Evolutionary conservation across 805 yeast genomes (phyloP), one percentile per base, ranked within the genome.

Genomic region (Cyberlindnera saturnus): DNA sequence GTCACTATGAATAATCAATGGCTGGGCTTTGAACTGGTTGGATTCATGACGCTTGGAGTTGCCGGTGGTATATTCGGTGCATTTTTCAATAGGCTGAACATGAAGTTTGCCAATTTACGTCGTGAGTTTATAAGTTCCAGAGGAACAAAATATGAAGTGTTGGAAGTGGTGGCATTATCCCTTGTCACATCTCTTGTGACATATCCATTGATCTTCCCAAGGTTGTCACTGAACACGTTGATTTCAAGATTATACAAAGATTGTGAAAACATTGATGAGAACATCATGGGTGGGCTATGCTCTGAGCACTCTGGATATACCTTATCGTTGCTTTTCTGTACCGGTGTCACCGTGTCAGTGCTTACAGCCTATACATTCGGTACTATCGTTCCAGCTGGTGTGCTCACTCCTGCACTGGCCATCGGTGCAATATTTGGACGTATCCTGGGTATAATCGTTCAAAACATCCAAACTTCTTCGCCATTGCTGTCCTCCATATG

Each of bases 341-440:
- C 56, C 17, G 59, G 51, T 39, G 45, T 73, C 1, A 71, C 74
- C 41, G 88, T 85, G 1, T 71, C 80, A 40, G 42, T 81, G 0
- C 64, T 85, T n/a, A 67, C 87, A 0, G 73, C 86, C 0, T 81
- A 82, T 51, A 70, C 91, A 0, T 84, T 77, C 60, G 89, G 95
- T 1, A 68, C 81, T 2, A 68, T 73, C 23, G 66, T 88, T 13
- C 84, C 89, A 0, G 86, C 87, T 2, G 89, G 88, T 6, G 66
- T 81, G 1, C 57, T 81, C 35, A 73, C 78, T 73, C 86, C 87
- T 0, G 74, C 82, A 0, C 58, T 81, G 39, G 80, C 75, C 0
- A 63, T 81, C 15, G 88, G 88, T 13, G 87, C 80, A 0, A 62
- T 76, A 0, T 58, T 70, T 20, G 87, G 87, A 0, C 59, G 87